phyloP scores from a whole-genome alignment of 768 basidiomycete genomes.

The Galerina sulciceps region DNA sequence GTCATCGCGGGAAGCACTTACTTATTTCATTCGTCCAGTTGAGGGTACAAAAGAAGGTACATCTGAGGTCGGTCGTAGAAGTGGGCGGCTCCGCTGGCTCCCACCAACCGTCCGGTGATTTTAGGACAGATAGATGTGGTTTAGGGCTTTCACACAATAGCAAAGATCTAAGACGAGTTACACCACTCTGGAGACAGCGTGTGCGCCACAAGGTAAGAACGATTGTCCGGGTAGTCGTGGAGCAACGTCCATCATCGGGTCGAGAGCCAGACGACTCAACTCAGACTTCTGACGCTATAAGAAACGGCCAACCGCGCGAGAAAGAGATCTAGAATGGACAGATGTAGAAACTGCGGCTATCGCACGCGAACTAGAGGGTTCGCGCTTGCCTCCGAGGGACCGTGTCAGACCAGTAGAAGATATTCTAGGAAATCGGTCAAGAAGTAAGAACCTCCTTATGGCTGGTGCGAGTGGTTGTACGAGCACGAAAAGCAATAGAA shows the following conservation, averaged over 20 bases:
- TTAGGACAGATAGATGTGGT: constrained; percentile 1
- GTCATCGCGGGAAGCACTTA: constrained; percentile 7
- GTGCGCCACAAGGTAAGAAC: neutral
- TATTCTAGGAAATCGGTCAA: neutral
- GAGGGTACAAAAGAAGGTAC: neutral
- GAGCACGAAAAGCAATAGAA: neutral
- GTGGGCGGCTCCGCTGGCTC: constrained; percentile 9
- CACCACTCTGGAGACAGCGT: constrained; percentile 10
- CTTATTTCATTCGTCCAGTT: neutral
- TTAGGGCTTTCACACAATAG: neutral
- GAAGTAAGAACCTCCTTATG: neutral
- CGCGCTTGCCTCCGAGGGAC: constrained; percentile 7
- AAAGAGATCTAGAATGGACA: constrained; percentile 11
- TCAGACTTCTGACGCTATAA: neutral
- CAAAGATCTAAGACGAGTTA: neutral
- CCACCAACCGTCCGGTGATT: constrained; percentile 9
- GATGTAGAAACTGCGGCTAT: constrained; percentile 12
- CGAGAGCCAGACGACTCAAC: constrained; percentile 2
- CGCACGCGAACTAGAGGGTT: neutral
- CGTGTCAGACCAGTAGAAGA: constrained; percentile 7
- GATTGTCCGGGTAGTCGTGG: constrained; percentile 1
- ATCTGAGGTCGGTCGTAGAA: neutral
- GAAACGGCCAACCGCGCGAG: neutral
- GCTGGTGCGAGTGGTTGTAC: neutral
- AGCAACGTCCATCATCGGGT: constrained; percentile 4